Evolutionary conservation across 1,139 yeast species (phyloP), one percentile per base, ranked within the genome.

Genomic region (Saccharomyces hybrid): DNA sequence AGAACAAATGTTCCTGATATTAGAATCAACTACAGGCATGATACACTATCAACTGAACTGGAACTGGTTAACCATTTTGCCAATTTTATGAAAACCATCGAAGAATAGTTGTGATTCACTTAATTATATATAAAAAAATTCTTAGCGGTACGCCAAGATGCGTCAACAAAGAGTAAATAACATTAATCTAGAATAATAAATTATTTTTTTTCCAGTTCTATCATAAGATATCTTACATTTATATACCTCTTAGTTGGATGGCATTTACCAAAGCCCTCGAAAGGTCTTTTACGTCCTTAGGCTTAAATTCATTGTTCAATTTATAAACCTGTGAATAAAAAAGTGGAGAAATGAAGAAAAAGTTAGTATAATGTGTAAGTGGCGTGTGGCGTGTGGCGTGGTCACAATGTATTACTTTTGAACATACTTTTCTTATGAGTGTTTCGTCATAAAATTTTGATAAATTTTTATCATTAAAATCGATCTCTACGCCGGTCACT

Each of bases 1-100:
- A 93, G 91, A 76, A 88, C 97, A 6, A 95, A 95, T 68, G 96
- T 95, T 51, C 99, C 99, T 2, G 84, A 86, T 62, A 85, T 91
- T 53, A 81, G 99, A 65, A 80, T 86, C 44, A 81, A 84, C 24
- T 93, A 87, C 70, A 79, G 99, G 68, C 80, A 81, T 58, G 96
- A 90, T 62, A 90, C 97, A 0, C 76, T 86, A 58, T 71, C 78
- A 53, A 87, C 90, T 51, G 99, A 93, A 71, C 75, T 81, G 54
- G 84, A 80, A 50, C 77, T 93, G 62, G 84, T 91, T 51, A 78
- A 81, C 9, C 80, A 81, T 60, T 90, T 89, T 66, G 68, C 75
- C 12, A 60, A 63, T 21, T 61, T 64, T 48, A 56, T 56, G 31
- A 47, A 41, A 26, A 48, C 41, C 50, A 19, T 38, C 19, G 44